Evolutionary conservation across 202 grass and related monocot genomes (phyloP).

Genomic region (Bolboschoenoplectus hybrid): DNA sequence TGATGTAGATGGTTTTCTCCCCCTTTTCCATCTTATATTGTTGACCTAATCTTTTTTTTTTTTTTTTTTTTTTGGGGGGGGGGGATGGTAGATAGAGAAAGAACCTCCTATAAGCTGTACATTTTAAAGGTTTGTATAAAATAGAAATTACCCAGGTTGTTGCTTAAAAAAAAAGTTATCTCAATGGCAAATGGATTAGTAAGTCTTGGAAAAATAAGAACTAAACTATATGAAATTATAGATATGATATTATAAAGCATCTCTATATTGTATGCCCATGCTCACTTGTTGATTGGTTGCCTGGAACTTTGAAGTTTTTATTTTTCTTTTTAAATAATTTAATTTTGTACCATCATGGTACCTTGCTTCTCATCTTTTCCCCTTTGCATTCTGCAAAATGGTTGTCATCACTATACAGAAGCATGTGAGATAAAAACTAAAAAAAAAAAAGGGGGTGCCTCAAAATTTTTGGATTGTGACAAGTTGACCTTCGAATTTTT

Average conservation of each 20-base stretch:
- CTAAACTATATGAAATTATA: not conserved
- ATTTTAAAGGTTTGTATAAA: constrained; percentile 19
- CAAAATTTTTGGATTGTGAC: too few species aligned
- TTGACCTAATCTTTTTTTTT: not conserved
- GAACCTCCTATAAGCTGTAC: constrained; percentile 1
- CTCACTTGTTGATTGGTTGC: not conserved
- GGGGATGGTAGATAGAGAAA: not conserved
- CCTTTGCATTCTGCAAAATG: not conserved
- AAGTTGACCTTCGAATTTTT: too few species aligned
- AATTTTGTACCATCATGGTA: not conserved
- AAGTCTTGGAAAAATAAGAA: not conserved
- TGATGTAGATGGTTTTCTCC: not conserved
- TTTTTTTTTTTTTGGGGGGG: too few species aligned
- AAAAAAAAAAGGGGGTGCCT: too few species aligned
- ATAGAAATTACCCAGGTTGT: not conserved
- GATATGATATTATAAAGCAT: not conserved
- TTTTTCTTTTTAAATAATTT: not conserved
- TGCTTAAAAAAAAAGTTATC: not conserved
- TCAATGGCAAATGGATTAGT: not conserved
- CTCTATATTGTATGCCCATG: not conserved
- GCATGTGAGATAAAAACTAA: too few species aligned
- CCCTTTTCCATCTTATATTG: not conserved
- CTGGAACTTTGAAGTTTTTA: not conserved
- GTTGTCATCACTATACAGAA: too few species aligned
- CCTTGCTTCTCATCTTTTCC: not conserved